Evolutionary conservation across 495 filamentous ascomycete species (phyloP).

Genomic region (Bacidia gigantensis): DNA sequence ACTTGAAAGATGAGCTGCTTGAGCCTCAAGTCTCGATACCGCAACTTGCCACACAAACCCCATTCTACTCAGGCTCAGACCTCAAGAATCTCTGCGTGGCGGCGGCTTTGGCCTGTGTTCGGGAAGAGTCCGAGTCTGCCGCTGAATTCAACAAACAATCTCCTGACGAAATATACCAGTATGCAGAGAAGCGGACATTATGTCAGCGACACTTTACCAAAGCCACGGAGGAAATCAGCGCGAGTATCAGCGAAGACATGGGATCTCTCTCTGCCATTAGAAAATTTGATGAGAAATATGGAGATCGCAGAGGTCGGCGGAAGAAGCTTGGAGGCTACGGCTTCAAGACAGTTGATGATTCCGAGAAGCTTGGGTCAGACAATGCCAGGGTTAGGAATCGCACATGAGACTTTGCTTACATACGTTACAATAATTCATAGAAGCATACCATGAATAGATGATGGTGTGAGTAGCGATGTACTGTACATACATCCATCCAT

Average conservation of each 20-base stretch:
- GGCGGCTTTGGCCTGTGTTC: slow-evolving; percentile 76
- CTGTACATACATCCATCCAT: too few relatives aligned
- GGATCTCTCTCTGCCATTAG: slow-evolving; percentile 66
- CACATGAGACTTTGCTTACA: slow-evolving; percentile 3
- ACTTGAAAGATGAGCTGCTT: slow-evolving; percentile 64
- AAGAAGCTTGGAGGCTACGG: slow-evolving; percentile 52
- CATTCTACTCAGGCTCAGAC: slow-evolving; percentile 93
- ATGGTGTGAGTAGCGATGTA: too few relatives aligned
- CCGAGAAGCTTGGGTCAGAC: slow-evolving; percentile 22
- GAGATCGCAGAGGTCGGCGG: slow-evolving; percentile 63
- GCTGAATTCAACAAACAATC: slow-evolving; percentile 27
- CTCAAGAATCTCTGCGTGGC: slow-evolving; percentile 88
- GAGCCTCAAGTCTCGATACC: slow-evolving; percentile 54
- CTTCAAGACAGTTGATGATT: slow-evolving; percentile 40
- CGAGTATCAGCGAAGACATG: slow-evolving; percentile 94
- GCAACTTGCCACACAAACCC: slow-evolving; percentile 58
- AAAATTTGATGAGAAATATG: slow-evolving; percentile 94
- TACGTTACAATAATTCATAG: too few relatives aligned
- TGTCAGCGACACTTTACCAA: slow-evolving; percentile 61
- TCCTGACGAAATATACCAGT: slow-evolving; percentile 34
- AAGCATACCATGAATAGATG: too few relatives aligned
- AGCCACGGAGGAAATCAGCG: slow-evolving; percentile 77
- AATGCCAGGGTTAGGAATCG: slow-evolving; percentile 24
- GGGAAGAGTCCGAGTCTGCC: slow-evolving; percentile 61
- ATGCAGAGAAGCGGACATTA: slow-evolving; percentile 54